phyloP scores from a whole-genome alignment of 768 basidiomycete genomes.

The Psilocybe tampanensis region DNA sequence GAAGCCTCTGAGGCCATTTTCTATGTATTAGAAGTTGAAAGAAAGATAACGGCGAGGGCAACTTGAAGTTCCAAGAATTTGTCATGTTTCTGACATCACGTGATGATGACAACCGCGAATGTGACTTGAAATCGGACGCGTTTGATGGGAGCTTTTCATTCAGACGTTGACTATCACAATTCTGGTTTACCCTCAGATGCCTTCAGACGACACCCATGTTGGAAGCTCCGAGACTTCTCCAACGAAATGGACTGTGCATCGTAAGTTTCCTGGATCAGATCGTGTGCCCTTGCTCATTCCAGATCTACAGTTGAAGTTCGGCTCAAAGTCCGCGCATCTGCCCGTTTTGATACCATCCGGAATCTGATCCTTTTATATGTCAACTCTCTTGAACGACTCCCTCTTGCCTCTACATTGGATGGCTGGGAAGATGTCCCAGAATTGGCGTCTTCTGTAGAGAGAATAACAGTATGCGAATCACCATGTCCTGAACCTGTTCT shows the following conservation, averaged over 20 bases:
- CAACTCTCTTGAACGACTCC: slow-evolving; percentile 63
- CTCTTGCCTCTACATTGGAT: slow-evolving; percentile 67
- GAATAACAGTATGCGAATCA: slow-evolving; percentile 73
- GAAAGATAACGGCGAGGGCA: no score
- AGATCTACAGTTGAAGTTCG: slow-evolving; percentile 76
- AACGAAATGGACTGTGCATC: slow-evolving; percentile 65
- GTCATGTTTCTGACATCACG: not conserved
- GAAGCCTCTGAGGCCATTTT: not conserved
- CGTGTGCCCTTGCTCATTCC: not conserved
- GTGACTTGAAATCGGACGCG: not conserved
- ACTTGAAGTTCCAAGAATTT: no score
- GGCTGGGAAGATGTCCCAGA: slow-evolving; percentile 82
- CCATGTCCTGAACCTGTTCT: slow-evolving; percentile 57
- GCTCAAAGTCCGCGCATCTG: slow-evolving; percentile 64
- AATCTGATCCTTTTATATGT: slow-evolving; percentile 60
- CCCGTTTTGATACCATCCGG: slow-evolving; percentile 77
- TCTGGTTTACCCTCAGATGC: no score
- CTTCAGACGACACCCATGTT: not conserved
- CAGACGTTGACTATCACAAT: no score
- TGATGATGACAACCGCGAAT: not conserved
- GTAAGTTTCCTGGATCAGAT: slow-evolving; percentile 33
- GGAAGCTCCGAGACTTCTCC: not conserved
- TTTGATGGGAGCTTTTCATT: not conserved
- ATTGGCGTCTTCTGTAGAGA: slow-evolving; percentile 74
- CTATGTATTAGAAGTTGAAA: no score